Base-by-base conservation (phyloP, 2,329 filamentous ascomycete species). In the Endoconidiophora polonica region DNA sequence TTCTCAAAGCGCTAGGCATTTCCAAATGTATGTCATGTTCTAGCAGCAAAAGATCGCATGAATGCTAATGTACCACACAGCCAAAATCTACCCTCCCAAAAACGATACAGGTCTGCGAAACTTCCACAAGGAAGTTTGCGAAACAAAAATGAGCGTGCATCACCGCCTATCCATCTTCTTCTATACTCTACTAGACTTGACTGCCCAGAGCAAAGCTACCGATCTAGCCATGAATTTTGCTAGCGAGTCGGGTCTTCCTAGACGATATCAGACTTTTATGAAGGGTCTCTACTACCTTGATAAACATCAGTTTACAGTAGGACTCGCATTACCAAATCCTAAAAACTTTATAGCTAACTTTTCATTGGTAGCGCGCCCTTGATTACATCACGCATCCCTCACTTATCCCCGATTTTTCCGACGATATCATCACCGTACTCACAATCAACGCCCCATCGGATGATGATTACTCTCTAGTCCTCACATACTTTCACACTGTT, bases 151-250 rank as follows among this genome's bases (percentile, higher is more conserved):
- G 57, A 74, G 81, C 5, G 71, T 76, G 49, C 82, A 88, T 62
- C 81, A 88, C 66, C 88, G 88, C 62, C 77, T 87, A 56, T 85
- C 86, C 16, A 73, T 91, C 44, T 70, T 93, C 55, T 93, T 85
- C 69, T 94, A 93, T 62, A 68, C 93, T 38, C 72, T 93, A 2
- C 80, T 86, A 59, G 85, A 93, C 61, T 76, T 59, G 76, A 81
- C 58, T 64, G 68, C 38, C 63, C 67, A 24, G 73, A 47, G 68
- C 70, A 3, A 64, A 71, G 38, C 45, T 22, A 24, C 24, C 16
- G 69, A 73, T 36, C 58, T 68, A 5, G 69, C 78, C 2, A 69
- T 71, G 18, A 54, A 60, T 1, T 86, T 90, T 57, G 77, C 79
- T 14, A 64, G 66, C 40, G 66, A 66, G 22, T 78, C 77, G 4